A percentile compares a stretch with the other conserved stretches of the same genome.
Evolutionary conservation across 176 grass and related monocot genomes (phyloP).

Genomic region (Neostapfia colusana): DNA sequence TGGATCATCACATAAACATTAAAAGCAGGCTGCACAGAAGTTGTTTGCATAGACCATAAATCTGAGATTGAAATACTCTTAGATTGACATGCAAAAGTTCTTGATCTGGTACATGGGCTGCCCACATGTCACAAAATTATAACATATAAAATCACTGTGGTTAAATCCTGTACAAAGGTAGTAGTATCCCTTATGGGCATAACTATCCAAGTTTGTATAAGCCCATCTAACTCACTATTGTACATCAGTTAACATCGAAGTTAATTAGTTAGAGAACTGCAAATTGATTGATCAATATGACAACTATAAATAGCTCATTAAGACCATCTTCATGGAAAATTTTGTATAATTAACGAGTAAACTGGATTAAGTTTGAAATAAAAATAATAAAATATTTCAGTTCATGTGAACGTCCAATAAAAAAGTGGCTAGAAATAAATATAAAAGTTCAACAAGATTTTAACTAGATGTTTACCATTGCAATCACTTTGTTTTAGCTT

Average conservation of each 20-base stretch:
- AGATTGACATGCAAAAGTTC: not conserved
- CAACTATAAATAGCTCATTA: constrained; percentile 12
- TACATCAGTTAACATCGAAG: not conserved
- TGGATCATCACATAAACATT: constrained; percentile 15
- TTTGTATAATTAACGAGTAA: constrained; percentile 11
- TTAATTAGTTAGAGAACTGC: constrained; percentile 10
- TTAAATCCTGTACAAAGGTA: not conserved
- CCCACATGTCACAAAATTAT: constrained; percentile 2
- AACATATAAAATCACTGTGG: constrained; percentile 1
- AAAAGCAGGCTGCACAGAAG: not conserved
- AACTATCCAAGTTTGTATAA: not conserved
- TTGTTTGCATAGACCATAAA: not conserved
- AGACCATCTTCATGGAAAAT: constrained; percentile 11
- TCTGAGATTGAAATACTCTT: not conserved
- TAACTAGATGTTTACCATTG: constrained; percentile 45
- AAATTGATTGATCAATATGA: not conserved
- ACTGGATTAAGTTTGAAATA: constrained; percentile 15
- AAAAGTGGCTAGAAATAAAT: constrained; percentile 3
- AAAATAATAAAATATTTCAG: constrained; percentile 38
- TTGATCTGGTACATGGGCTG: not conserved
- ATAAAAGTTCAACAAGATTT: constrained; percentile 30
- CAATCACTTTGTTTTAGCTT: constrained; percentile 52
- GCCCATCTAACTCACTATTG: not conserved
- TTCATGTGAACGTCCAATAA: not conserved
- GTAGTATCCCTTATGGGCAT: not conserved